Evolutionary conservation across 176 grass and related monocot species (phyloP).

Genomic region (Avena atlantica): DNA sequence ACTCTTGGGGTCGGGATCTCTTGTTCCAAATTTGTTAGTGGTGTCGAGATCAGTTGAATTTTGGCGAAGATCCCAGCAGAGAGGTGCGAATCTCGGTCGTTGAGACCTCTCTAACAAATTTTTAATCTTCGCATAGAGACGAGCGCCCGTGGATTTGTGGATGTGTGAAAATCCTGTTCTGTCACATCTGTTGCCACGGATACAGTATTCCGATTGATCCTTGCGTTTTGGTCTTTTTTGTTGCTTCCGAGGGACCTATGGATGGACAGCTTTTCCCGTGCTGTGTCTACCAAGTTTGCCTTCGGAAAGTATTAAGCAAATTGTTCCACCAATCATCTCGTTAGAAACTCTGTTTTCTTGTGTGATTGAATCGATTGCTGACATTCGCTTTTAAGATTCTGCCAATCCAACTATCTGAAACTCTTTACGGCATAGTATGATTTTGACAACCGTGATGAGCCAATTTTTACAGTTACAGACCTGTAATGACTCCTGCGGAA

Average conservation of each 20-base stretch:
- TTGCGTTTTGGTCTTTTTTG: background rate
- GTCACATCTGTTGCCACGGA: conserved; percentile 52
- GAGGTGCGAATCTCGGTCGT: conserved; percentile 31
- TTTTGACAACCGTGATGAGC: conserved; percentile 49
- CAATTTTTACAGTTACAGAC: conserved; percentile 47
- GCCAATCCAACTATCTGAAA: too few relatives aligned
- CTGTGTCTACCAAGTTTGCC: conserved; percentile 64
- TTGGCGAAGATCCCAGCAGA: conserved; percentile 58
- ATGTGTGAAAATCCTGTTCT: conserved; percentile 47
- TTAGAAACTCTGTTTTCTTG: background rate
- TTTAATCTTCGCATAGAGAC: conserved; percentile 44
- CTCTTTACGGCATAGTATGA: too few relatives aligned
- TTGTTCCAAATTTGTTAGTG: too few relatives aligned
- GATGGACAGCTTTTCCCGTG: conserved; percentile 52
- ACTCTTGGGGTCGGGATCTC: too few relatives aligned
- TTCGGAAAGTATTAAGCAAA: conserved; percentile 27
- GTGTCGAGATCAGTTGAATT: too few relatives aligned
- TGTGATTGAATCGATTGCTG: conserved; percentile 33
- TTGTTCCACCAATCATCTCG: background rate
- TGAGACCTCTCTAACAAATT: conserved; percentile 47
- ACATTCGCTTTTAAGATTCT: background rate
- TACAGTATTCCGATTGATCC: background rate
- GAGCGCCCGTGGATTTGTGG: conserved; percentile 47
- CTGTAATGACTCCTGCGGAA: conserved; percentile 80
- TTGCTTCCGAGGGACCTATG: conserved; percentile 58